phyloP scores from a whole-genome alignment of 1,284 basidiomycete species.

The Ustilago vetiveriae region DNA sequence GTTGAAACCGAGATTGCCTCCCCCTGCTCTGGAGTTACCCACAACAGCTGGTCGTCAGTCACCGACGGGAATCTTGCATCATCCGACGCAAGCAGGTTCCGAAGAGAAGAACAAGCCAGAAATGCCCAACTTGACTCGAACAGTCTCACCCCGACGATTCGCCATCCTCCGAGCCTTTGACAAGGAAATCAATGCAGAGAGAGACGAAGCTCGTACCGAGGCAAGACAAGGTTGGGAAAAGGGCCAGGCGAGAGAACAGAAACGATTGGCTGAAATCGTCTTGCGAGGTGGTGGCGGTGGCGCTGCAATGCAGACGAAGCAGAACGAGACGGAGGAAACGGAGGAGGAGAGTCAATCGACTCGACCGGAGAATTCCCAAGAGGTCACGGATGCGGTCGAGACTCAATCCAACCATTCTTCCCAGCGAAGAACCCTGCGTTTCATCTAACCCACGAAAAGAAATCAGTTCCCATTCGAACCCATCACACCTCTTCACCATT shows the following conservation, averaged over 20 bases:
- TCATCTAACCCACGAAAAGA: conserved; percentile 15
- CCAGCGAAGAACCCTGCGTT: conserved; percentile 24
- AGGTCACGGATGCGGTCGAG: conserved; percentile 6
- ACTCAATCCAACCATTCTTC: conserved; percentile 30
- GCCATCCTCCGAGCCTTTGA: conserved; percentile 29
- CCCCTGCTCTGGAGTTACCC: conserved; percentile 35
- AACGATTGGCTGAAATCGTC: conserved; percentile 22
- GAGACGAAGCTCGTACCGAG: conserved; percentile 24
- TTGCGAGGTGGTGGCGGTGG: conserved; percentile 5
- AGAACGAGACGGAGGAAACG: no score
- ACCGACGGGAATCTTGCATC: conserved; percentile 17
- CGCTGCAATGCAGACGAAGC: no score
- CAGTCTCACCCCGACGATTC: conserved; percentile 18
- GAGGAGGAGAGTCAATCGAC: neutral
- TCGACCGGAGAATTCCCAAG: neutral
- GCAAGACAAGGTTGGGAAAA: conserved; percentile 33
- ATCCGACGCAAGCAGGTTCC: neutral
- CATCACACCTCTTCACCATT: no score
- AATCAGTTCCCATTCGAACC: no score
- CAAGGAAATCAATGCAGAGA: conserved; percentile 30
- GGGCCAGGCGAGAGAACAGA: conserved; percentile 23
- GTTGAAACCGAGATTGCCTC: conserved; percentile 23
- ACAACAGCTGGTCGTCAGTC: conserved; percentile 1
- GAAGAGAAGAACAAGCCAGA: conserved; percentile 8
- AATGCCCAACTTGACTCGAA: conserved; percentile 16